Conservation (phyloP, 495 filamentous ascomycete species). For the Neurospora sp. region DNA sequence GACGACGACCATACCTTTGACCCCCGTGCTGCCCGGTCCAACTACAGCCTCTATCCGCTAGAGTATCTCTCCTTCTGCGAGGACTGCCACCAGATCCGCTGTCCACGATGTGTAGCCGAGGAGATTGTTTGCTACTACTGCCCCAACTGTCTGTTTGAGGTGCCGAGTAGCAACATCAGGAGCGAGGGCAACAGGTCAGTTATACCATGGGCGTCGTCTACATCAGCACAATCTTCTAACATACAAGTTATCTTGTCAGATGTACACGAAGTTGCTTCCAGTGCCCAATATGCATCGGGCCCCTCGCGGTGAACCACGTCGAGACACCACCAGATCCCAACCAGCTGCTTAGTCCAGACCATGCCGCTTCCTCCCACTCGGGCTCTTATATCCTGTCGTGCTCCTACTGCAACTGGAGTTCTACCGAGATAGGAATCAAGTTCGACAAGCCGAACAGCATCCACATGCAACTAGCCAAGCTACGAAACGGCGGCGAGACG, state of each 20-base stretch:
- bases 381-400: constrained; percentile 76
- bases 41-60: constrained; percentile 85
- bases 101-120: constrained; percentile 80
- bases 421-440: constrained; percentile 77
- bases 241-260: constrained; percentile 31
- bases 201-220: not conserved
- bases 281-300: constrained; percentile 81
- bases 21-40: constrained; percentile 70
- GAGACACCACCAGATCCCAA: constrained; percentile 40
- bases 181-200: constrained; percentile 84
- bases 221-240: not conserved
- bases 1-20: constrained; percentile 79
- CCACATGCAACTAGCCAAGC: constrained; percentile 61
- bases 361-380: constrained; percentile 17
- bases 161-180: constrained; percentile 79
- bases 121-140: constrained; percentile 93
- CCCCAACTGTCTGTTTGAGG: constrained; percentile 93
- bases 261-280: constrained; percentile 93
- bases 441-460: constrained; percentile 84
- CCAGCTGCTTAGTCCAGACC: constrained; percentile 28
- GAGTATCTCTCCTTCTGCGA: constrained; percentile 93
- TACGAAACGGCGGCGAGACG: constrained; percentile 41
- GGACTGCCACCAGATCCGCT: constrained; percentile 92
- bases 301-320: constrained; percentile 60
- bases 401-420: constrained; percentile 84